These are phyloP conservation scores for Thermochaetoides thermophila DNA, from an alignment of 495 filamentous ascomycete genomes.

Conservation along the genomic window DNA sequence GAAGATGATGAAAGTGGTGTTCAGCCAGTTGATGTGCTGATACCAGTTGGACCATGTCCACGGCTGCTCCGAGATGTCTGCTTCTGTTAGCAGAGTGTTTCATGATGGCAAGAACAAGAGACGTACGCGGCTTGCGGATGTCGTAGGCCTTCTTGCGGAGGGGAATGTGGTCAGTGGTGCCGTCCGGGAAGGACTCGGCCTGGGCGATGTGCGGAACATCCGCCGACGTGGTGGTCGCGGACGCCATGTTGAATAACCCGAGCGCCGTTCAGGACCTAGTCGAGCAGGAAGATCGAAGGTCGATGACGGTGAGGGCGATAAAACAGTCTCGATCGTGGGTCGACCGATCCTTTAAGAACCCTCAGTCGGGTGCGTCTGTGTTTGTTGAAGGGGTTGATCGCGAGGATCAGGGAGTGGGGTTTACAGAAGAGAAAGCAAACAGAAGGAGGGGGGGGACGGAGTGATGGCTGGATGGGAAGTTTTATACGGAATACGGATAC, in stretches of 20 bases:
- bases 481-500: constrained; percentile 16
- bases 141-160: constrained; percentile 32
- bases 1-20: constrained; percentile 73
- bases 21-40: constrained; percentile 90
- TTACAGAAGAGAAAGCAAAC: constrained; percentile 2
- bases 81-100: constrained; percentile 4
- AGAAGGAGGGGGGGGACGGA: constrained; percentile 2
- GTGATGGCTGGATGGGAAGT: constrained; percentile 8
- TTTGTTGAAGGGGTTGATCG: constrained; percentile 3
- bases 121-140: constrained; percentile 28
- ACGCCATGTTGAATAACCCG: constrained; percentile 35
- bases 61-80: constrained; percentile 42
- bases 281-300: not conserved
- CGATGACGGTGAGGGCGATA: constrained; percentile 1
- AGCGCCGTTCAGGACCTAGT: constrained; percentile 5
- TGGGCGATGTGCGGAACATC: constrained; percentile 9
- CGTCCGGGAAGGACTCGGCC: constrained; percentile 30
- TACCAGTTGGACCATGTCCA: constrained; percentile 81
- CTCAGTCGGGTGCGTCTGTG: no score
- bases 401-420: constrained; percentile 1
- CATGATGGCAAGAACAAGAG: not conserved
- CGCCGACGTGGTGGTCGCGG: constrained; percentile 19
- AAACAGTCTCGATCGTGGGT: no score
- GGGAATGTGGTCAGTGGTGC: constrained; percentile 34
- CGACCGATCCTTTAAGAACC: no score